Conservation (phyloP, 2,329 filamentous ascomycete species). For the Ceratocystis harringtonii region DNA sequence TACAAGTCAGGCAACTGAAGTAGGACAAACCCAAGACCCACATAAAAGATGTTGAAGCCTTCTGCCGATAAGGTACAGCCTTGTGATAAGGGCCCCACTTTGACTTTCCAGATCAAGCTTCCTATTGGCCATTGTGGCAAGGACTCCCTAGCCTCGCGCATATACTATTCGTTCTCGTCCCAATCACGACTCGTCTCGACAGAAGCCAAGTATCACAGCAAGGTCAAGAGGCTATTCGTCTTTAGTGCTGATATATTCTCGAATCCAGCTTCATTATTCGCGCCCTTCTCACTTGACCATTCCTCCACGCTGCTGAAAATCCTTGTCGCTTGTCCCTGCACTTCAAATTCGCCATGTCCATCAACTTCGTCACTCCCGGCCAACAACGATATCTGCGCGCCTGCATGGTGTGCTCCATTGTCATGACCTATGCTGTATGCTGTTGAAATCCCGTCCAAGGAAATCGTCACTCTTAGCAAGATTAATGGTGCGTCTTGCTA, state of each 20-base stretch:
- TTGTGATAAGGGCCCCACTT: not conserved
- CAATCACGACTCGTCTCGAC: not conserved
- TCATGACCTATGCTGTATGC: conserved; percentile 62
- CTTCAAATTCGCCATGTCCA: conserved; percentile 10
- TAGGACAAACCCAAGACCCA: not conserved
- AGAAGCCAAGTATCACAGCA: not conserved
- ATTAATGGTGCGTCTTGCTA: not conserved
- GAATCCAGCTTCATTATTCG: not conserved
- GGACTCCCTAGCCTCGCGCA: not conserved
- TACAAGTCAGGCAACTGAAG: not conserved
- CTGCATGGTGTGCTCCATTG: conserved; percentile 97
- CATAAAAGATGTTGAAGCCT: not conserved
- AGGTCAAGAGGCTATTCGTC: not conserved
- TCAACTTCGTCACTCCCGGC: conserved; percentile 48
- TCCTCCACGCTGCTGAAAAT: not conserved
- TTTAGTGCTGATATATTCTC: not conserved
- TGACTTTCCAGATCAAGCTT: no score
- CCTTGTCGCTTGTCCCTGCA: not conserved
- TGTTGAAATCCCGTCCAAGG: not conserved
- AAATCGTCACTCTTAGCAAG: not conserved
- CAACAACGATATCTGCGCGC: conserved; percentile 81
- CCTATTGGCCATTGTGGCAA: conserved; percentile 17
- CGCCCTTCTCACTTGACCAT: not conserved
- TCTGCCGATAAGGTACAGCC: not conserved
- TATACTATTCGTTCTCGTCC: not conserved